phyloP scores from a whole-genome alignment of 805 yeast genomes.

The Candida quercuum region DNA sequence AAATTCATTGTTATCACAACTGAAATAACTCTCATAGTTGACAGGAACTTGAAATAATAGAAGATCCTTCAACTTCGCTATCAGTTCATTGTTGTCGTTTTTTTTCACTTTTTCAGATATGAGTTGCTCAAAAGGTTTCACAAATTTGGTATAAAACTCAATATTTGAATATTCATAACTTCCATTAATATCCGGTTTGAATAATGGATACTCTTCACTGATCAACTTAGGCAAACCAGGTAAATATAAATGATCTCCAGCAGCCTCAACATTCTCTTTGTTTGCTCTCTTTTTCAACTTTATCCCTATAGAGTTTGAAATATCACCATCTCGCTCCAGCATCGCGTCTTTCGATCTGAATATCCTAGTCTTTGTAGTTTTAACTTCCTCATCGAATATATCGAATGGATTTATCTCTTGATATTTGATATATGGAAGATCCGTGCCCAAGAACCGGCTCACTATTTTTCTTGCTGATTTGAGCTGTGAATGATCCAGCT shows the following conservation, averaged over 20 bases:
- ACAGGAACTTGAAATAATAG: constrained; percentile 12
- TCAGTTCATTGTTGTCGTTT: not conserved
- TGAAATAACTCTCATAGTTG: constrained; percentile 5
- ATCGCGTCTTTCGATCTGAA: constrained; percentile 13
- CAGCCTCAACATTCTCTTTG: constrained; percentile 8
- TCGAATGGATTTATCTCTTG: constrained; percentile 19
- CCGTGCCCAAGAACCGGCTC: constrained; percentile 10
- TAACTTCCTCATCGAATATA: constrained; percentile 10
- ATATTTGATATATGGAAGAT: constrained; percentile 18
- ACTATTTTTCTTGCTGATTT: too few relatives aligned
- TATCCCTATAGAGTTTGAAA: constrained; percentile 17
- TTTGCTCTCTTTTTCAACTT: constrained; percentile 6
- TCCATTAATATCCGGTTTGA: constrained; percentile 13
- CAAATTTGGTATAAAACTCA: constrained; percentile 8
- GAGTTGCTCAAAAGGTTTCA: constrained; percentile 10
- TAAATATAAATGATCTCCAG: constrained; percentile 14
- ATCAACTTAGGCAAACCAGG: constrained; percentile 20
- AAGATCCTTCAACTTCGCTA: constrained; percentile 8
- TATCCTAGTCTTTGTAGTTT: constrained; percentile 4
- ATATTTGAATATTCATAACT: constrained; percentile 15
- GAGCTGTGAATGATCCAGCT: constrained; percentile 3
- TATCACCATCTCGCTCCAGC: constrained; percentile 18
- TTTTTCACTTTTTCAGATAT: not conserved
- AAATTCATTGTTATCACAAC: constrained; percentile 2
- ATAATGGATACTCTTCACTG: constrained; percentile 21